Conservation (phyloP, 2,329 filamentous ascomycete species). For the Anthostomella pinea region DNA sequence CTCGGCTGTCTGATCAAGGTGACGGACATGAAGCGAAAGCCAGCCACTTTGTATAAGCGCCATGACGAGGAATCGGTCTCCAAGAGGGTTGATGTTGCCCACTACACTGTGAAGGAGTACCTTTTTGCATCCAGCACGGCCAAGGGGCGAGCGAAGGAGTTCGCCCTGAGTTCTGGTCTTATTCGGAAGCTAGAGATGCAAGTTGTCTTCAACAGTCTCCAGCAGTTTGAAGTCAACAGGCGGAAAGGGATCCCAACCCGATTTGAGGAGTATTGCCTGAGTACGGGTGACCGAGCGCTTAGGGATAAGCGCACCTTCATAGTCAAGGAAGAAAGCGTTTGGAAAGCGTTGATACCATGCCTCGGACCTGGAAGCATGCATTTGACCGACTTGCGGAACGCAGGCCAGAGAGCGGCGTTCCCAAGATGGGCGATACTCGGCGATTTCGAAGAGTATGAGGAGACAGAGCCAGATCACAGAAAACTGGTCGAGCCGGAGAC, state of each 20-base stretch:
- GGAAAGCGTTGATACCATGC: conserved; percentile 3
- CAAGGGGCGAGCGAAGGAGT: conserved; percentile 17
- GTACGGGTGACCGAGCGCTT: conserved; percentile 11
- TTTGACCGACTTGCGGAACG: too few species aligned
- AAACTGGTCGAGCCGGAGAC: conserved; percentile 5
- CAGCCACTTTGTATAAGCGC: conserved; percentile 7
- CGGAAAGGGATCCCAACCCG: conserved; percentile 4
- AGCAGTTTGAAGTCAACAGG: conserved; percentile 5
- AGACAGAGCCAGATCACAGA: conserved; percentile 1
- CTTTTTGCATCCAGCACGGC: conserved; percentile 17
- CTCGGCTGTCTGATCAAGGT: conserved; percentile 25
- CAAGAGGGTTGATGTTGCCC: conserved; percentile 20
- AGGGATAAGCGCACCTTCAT: neutral
- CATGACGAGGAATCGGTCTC: conserved; percentile 10
- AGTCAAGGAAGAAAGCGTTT: conserved; percentile 7
- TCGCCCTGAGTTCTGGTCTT: conserved; percentile 16
- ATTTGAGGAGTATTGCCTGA: conserved; percentile 18
- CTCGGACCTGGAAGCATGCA: too few species aligned
- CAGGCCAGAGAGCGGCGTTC: too few species aligned
- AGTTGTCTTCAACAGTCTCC: conserved; percentile 18
- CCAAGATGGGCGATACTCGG: too few species aligned
- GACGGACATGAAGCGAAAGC: conserved; percentile 8
- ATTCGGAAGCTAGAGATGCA: conserved; percentile 11
- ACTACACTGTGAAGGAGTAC: conserved; percentile 30
- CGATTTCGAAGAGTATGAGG: too few species aligned